Evolutionary conservation across 1,139 yeast species (phyloP), one percentile per base, ranked within the genome.

Genomic region (Pneumocystis sp.): DNA sequence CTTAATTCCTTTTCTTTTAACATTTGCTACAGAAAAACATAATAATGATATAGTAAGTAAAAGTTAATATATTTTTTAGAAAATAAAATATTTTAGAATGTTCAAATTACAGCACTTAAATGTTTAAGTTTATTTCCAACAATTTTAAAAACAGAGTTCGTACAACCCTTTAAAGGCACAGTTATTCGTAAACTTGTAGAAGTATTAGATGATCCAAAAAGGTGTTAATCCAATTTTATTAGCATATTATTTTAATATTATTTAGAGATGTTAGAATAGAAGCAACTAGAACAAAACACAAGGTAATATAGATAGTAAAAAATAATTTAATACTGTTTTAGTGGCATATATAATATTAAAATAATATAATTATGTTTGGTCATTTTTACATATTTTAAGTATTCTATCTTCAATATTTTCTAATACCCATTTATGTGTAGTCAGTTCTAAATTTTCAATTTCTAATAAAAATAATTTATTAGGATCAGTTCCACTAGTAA

Each of bases 391-490:
- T 65, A 72, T 65, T 35, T 72, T 70, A 63, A 86, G 71, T 3
- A 88, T 81, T 68, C 96, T 80, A 61, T 82, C 80, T 65, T 85
- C 93, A 57, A 89, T 83, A 8, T 83, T 85, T 44, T 82, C 85
- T 63, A 85, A 81, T 62, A 84, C 79, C 68, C 79, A 78, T 59
- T 82, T 80, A 70, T 86, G 89, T 61, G 80, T 78, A 64, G 84
- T 78, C 63, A 90, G 82, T 68, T 85, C 89, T 64, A 90, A 75
- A 70, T 85, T 86, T 70, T 91, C 96, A 1, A 95, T 87, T 72
- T 89, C 89, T 12, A 82, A 81, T 65, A 77, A 77, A 77, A 87
- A 86, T 31, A 87, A 72, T 72, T 85, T 72, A 76, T 81, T 68
- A 75, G 82, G 72, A 66, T 78, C 80, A 1, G 74, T 79, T 64